A percentile compares a stretch with the other conserved stretches of the same genome.
These are phyloP conservation scores for Hymenoscyphus salicellus DNA, from an alignment of 2,329 filamentous ascomycete genomes.

Conservation along the genomic window DNA sequence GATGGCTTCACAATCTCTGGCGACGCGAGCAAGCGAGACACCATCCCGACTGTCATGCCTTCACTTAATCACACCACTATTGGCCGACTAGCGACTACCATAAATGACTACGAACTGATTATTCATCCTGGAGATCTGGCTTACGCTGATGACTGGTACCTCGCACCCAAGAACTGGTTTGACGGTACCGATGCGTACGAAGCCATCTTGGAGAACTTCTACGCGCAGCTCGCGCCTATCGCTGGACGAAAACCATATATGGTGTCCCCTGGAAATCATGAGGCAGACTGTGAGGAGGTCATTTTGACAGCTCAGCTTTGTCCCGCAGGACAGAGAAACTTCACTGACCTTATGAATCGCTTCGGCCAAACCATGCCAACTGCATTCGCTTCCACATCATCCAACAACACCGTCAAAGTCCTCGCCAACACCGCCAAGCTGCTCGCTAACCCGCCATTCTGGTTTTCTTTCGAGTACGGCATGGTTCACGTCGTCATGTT, in stretches of 20 bases:
- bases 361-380: slow-evolving; percentile 40
- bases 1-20: slow-evolving; percentile 45
- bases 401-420: slow-evolving; percentile 39
- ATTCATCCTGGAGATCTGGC: slow-evolving; percentile 51
- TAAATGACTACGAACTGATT: slow-evolving; percentile 55
- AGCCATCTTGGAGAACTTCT: slow-evolving; percentile 56
- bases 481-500: slow-evolving; percentile 55
- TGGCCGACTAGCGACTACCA: slow-evolving; percentile 47
- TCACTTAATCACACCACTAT: slow-evolving; percentile 59
- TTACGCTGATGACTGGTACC: slow-evolving; percentile 47
- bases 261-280: slow-evolving; percentile 58
- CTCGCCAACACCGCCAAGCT: slow-evolving; percentile 45
- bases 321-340: slow-evolving; percentile 55
- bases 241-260: slow-evolving; percentile 54
- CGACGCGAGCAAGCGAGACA: slow-evolving; percentile 43
- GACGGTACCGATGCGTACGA: slow-evolving; percentile 52
- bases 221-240: slow-evolving; percentile 53
- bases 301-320: slow-evolving; percentile 37
- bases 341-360: slow-evolving; percentile 57
- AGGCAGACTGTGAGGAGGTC: slow-evolving; percentile 49
- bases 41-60: slow-evolving; percentile 48
- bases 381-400: slow-evolving; percentile 29
- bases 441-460: slow-evolving; percentile 52
- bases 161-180: slow-evolving; percentile 31
- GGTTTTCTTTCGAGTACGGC: slow-evolving; percentile 60